phyloP scores from a whole-genome alignment of 345 rosid genomes.

The Chamaenerion angustifolium region DNA sequence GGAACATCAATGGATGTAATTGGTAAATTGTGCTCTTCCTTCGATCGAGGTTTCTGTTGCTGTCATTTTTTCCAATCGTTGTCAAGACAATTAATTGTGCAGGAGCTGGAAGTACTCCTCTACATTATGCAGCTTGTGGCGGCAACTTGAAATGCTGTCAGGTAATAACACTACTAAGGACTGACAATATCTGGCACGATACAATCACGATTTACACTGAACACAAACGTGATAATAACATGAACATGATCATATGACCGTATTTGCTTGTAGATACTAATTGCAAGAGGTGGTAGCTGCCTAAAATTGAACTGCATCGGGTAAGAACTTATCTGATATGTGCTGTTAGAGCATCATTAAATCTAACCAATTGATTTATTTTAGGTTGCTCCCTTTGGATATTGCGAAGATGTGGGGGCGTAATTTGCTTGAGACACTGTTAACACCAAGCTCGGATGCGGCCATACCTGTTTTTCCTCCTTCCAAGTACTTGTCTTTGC shows the following conservation, averaged over 20 bases:
- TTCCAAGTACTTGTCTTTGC: conserved; percentile 69
- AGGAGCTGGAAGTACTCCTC: conserved; percentile 92
- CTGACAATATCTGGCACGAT: too few relatives aligned
- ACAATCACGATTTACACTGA: too few relatives aligned
- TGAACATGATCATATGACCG: too few relatives aligned
- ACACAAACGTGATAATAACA: too few relatives aligned
- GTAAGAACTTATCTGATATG: conserved; percentile 37
- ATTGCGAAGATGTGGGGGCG: conserved; percentile 81
- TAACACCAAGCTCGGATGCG: conserved; percentile 26
- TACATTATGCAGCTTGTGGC: conserved; percentile 88
- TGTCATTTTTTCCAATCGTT: neutral
- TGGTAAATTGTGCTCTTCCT: conserved; percentile 24
- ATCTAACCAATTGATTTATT: neutral
- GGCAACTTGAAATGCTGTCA: conserved; percentile 83
- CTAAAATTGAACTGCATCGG: conserved; percentile 67
- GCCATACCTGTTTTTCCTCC: conserved; percentile 22
- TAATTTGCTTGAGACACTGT: conserved; percentile 56
- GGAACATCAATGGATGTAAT: conserved; percentile 98
- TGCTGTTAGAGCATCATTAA: neutral
- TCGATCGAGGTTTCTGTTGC: neutral
- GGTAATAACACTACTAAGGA: too few relatives aligned
- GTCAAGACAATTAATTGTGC: neutral
- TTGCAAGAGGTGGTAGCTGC: conserved; percentile 65
- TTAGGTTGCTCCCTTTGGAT: conserved; percentile 72
- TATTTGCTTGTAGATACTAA: conserved; percentile 48